Conservation (phyloP, 306 rosid species). For the Quercus engelmannii region DNA sequence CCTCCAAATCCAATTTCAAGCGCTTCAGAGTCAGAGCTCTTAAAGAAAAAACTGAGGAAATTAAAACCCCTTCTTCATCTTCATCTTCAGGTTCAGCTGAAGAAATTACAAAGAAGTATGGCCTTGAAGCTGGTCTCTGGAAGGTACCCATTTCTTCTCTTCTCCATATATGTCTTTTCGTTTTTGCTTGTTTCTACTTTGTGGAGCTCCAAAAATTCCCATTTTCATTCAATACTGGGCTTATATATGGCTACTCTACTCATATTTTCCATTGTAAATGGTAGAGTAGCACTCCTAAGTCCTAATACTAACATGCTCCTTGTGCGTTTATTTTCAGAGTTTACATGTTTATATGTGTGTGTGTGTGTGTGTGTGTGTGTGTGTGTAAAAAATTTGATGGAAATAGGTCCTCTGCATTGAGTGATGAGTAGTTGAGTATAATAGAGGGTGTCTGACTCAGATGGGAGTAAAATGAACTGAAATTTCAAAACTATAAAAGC, state of each 20-base stretch:
- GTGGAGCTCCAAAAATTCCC: neutral
- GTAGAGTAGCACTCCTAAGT: neutral
- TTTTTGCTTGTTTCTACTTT: neutral
- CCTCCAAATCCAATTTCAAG: constrained; percentile 24
- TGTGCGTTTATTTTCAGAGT: neutral
- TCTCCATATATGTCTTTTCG: neutral
- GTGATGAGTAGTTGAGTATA: neutral
- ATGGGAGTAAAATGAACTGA: neutral
- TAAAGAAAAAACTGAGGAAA: constrained; percentile 71
- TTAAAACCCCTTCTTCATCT: constrained; percentile 46
- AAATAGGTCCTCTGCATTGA: neutral
- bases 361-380: fast-evolving
- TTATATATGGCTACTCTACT: neutral
- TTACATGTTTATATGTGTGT: neutral
- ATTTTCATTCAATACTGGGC: neutral
- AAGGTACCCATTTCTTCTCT: constrained; percentile 53
- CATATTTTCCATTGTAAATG: neutral
- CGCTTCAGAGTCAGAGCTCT: constrained; percentile 63
- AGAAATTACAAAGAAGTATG: constrained; percentile 75
- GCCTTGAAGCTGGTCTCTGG: constrained; percentile 96
- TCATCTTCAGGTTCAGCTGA: constrained; percentile 48
- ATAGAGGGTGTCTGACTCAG: neutral
- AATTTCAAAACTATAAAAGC: too few relatives aligned
- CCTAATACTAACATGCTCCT: neutral
- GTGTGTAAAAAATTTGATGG: neutral